phyloP scores from a whole-genome alignment of 129 eudicot species.

The Chrysanthemum makinoi region DNA sequence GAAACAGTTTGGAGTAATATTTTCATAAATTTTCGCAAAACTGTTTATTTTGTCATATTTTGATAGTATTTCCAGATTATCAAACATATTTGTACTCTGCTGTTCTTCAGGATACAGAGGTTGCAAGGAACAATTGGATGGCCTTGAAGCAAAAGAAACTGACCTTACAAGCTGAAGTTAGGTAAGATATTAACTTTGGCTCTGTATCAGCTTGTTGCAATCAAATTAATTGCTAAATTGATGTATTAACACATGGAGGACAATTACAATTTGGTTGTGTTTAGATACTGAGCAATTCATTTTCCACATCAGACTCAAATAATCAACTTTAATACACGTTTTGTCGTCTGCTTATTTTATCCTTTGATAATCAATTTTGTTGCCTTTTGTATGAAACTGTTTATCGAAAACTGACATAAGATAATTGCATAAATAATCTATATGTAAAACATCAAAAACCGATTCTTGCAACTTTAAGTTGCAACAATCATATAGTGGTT shows the following conservation, averaged over 20 bases:
- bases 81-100: background rate
- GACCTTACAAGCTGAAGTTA: conserved; percentile 63
- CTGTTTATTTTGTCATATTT: background rate
- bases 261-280: background rate
- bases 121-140: conserved; percentile 44
- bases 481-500: too few species aligned
- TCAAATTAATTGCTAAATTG: background rate
- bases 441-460: too few species aligned
- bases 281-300: background rate
- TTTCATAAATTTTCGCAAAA: background rate
- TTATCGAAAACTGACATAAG: too few species aligned
- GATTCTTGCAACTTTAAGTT: too few species aligned
- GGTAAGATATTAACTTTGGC: conserved; percentile 42
- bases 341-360: too few species aligned
- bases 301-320: background rate
- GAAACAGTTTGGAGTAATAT: background rate
- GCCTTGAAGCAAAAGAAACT: conserved; percentile 45
- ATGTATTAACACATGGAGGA: background rate
- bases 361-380: too few species aligned
- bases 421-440: too few species aligned
- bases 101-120: conserved; percentile 51
- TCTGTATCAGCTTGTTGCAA: background rate
- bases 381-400: too few species aligned
- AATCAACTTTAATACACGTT: too few species aligned
- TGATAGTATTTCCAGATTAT: background rate